Evolutionary conservation across 495 filamentous ascomycete species (phyloP).

Genomic region (Penicillium lividum): DNA sequence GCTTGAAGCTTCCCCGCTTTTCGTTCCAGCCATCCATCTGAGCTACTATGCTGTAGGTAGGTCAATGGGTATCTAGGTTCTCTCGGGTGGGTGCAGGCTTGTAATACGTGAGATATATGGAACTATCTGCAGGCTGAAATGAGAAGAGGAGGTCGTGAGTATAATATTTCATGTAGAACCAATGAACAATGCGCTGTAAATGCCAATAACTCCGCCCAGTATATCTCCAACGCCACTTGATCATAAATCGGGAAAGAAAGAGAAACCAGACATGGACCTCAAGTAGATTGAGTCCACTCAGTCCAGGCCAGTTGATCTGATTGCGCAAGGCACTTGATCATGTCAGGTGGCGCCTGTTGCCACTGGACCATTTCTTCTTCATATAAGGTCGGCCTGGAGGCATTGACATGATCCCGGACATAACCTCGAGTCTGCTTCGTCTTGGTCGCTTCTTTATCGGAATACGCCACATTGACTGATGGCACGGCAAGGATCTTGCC

Average conservation of each 20-base stretch:
- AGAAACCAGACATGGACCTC: background rate
- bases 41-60: too few relatives aligned
- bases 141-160: background rate
- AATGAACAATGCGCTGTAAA: background rate
- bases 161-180: background rate
- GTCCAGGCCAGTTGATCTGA: conserved; percentile 24
- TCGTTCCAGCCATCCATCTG: background rate
- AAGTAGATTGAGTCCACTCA: conserved; percentile 1
- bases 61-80: too few relatives aligned
- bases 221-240: background rate
- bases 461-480: conserved; percentile 49
- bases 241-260: background rate
- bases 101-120: too few relatives aligned
- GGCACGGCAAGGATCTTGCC: conserved; percentile 53
- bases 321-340: conserved; percentile 30
- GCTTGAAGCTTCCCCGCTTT: too few relatives aligned
- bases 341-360: conserved; percentile 22
- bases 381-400: conserved; percentile 2
- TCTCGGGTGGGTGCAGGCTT: too few relatives aligned
- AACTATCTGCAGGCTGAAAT: background rate
- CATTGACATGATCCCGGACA: conserved; percentile 28
- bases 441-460: conserved; percentile 31
- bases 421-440: conserved; percentile 47
- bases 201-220: background rate
- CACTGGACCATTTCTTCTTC: conserved; percentile 23